phyloP scores from a whole-genome alignment of 768 basidiomycete species.

The Leccinellum luteum region DNA sequence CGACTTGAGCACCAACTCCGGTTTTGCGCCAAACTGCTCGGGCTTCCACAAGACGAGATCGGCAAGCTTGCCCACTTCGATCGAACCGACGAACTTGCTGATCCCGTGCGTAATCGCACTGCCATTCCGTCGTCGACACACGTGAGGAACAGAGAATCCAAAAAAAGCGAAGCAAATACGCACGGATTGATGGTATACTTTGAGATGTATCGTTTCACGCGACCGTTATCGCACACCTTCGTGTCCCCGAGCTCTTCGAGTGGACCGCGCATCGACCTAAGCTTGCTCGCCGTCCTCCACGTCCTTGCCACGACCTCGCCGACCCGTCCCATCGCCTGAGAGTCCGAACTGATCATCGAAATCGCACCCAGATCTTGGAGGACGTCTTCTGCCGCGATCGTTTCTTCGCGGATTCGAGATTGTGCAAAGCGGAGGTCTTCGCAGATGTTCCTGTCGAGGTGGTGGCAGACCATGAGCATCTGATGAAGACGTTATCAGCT shows the following conservation, averaged over 20 bases:
- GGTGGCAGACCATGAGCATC: slow-evolving; percentile 99
- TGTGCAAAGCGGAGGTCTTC: slow-evolving; percentile 97
- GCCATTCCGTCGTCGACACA: slow-evolving; percentile 6
- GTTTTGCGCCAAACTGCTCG: slow-evolving; percentile 88
- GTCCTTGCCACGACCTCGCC: slow-evolving; percentile 92
- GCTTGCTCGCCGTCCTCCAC: slow-evolving; percentile 97
- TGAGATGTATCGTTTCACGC: slow-evolving; percentile 92
- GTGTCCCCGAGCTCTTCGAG: slow-evolving; percentile 55
- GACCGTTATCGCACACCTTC: slow-evolving; percentile 60
- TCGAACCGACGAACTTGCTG: slow-evolving; percentile 79
- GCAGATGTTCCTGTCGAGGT: slow-evolving; percentile 84
- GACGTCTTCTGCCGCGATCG: slow-evolving; percentile 96
- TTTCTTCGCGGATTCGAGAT: slow-evolving; percentile 94
- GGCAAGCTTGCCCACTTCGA: slow-evolving; percentile 80
- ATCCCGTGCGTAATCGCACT: slow-evolving; percentile 93
- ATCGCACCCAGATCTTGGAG: slow-evolving; percentile 92
- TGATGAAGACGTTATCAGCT: slow-evolving; percentile 30
- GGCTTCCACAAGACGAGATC: slow-evolving; percentile 97
- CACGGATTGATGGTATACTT: slow-evolving; percentile 99
- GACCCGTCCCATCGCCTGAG: slow-evolving; percentile 98
- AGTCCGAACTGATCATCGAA: slow-evolving; percentile 94
- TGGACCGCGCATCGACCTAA: slow-evolving; percentile 78
- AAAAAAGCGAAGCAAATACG: slow-evolving; percentile 27
- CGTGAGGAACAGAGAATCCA: not conserved
- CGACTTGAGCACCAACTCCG: slow-evolving; percentile 93